Evolutionary conservation across 2,329 filamentous ascomycete species (phyloP).

Genomic region (Talaromyces piceae): DNA sequence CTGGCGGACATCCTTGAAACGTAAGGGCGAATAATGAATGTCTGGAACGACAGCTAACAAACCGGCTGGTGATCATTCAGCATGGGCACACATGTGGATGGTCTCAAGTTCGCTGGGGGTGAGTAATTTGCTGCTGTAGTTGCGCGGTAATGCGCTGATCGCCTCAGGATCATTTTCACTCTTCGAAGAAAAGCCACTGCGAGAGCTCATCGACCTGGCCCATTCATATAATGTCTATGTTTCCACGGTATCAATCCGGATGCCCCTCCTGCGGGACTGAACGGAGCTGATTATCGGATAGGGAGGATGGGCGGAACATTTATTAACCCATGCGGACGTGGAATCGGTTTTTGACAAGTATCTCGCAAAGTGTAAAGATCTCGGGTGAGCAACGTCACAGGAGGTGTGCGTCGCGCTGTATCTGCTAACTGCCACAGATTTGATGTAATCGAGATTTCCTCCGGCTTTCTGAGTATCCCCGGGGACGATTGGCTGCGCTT

Average conservation of each 20-base stretch:
- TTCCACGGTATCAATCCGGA: constrained; percentile 35
- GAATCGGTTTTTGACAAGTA: constrained; percentile 44
- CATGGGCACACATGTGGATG: constrained; percentile 49
- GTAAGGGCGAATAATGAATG: constrained; percentile 18
- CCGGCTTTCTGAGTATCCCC: constrained; percentile 49
- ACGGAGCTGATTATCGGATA: constrained; percentile 14
- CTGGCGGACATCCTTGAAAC: constrained; percentile 48
- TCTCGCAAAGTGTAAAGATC: constrained; percentile 44
- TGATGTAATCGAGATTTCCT: constrained; percentile 48
- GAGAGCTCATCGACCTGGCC: constrained; percentile 44
- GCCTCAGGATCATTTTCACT: constrained; percentile 43
- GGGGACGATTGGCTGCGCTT: constrained; percentile 48
- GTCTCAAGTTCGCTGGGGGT: constrained; percentile 49
- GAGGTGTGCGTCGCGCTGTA: not conserved
- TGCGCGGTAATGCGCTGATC: too few species aligned
- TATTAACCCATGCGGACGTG: constrained; percentile 43
- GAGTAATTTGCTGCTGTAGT: not conserved
- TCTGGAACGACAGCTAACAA: not conserved
- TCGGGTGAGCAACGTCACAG: constrained; percentile 30
- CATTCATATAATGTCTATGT: constrained; percentile 46
- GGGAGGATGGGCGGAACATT: constrained; percentile 50
- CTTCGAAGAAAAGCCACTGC: constrained; percentile 40
- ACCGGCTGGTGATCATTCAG: constrained; percentile 18
- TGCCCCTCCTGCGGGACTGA: not conserved
- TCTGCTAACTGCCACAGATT: constrained; percentile 27